Evolutionary conservation across 73 alveolate genomes (phyloP), one percentile per base, ranked within the genome.

Genomic region (Symbiodinium pilosum): DNA sequence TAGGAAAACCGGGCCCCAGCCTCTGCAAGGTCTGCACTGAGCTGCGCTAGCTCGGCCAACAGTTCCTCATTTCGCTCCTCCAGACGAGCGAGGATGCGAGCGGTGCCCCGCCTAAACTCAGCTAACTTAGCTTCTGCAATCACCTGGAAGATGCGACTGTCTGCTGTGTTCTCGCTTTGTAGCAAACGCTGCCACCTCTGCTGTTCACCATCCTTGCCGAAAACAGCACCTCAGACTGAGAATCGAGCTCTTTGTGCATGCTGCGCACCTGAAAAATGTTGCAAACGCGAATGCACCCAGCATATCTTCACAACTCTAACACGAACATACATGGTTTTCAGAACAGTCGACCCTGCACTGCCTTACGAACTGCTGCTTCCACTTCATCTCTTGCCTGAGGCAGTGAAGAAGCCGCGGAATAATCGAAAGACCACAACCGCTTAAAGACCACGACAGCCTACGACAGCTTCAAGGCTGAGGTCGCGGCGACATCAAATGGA

Each of bases 281-380:
- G 73, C 73, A 4, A 12, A 18, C n/a, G n/a, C n/a, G n/a, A n/a
- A n/a, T n/a, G n/a, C n/a, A n/a, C n/a, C n/a, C n/a, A n/a, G n/a
- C n/a, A n/a, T n/a, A n/a, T n/a, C n/a, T n/a, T n/a, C n/a, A n/a
- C n/a, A n/a, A n/a, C n/a, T n/a, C n/a, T n/a, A n/a, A n/a, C n/a
- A n/a, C n/a, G n/a, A n/a, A n/a, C n/a, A n/a, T n/a, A n/a, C n/a
- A n/a, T n/a, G n/a, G n/a, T 54, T 54, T 54, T 54, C 73, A 54
- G 28, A 9, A 7, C 73, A 16, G 20, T 9, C 73, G 1, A 8
- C 73, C 30, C 73, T 2, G 32, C n/a, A n/a, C n/a, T n/a, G n/a
- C 97, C 97, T 91, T 91, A n/a, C 88, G 97, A 34, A 91, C 81
- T 16, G 88, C 77, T 68, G 97, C 97, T 56, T 91, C 97, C 64